Evolutionary conservation across 2,329 filamentous ascomycete species (phyloP), one percentile per base, ranked within the genome.

Genomic region (Fusarium sp.): DNA sequence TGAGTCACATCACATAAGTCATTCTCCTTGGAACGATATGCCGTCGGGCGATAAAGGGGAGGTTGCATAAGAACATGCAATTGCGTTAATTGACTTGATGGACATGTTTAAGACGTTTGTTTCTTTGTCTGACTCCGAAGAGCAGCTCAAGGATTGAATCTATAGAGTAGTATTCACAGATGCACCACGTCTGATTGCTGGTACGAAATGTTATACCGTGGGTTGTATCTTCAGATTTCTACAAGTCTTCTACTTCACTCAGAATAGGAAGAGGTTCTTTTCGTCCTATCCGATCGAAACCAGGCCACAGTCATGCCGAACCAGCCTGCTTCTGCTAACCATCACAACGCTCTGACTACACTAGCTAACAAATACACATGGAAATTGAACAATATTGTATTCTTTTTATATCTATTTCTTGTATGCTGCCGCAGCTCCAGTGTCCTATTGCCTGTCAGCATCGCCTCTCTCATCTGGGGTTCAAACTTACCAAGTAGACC

Each of bases 391-490:
- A 13, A 7, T 46, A 23, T 33, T 46, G 6, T 41, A 13, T 91
- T 78, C 83, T 60, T 83, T 9, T 35, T 35, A n/a, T n/a, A 0
- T 7, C 15, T 42, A 70, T 20, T 71, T 70, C 37, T 71, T 71
- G 5, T 70, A 70, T 11, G 68, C 68, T 0, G 68, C 68, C 0
- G 68, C 63, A 14, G 68, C 68, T 20, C 68, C 68, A 35, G 68
- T 70, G 13, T 70, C 68, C 67, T 69, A 13, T 40, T 9, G 14
- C 2, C 4, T 3, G 3, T 70, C 33, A 70, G 55, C n/a, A 54
- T 12, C 6, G 3, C 2, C 0, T 9, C 7, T 6, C 26, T 27
- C 9, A 2, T 10, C 18, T 2, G 0, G 5, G 40, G 8, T 5
- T 11, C 1, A 14, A 35, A 65, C 70, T 54, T 32, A 71, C 69